Base-by-base conservation (phyloP, 148 eudicot genomes). In the Vaccinium macrocarpon region DNA sequence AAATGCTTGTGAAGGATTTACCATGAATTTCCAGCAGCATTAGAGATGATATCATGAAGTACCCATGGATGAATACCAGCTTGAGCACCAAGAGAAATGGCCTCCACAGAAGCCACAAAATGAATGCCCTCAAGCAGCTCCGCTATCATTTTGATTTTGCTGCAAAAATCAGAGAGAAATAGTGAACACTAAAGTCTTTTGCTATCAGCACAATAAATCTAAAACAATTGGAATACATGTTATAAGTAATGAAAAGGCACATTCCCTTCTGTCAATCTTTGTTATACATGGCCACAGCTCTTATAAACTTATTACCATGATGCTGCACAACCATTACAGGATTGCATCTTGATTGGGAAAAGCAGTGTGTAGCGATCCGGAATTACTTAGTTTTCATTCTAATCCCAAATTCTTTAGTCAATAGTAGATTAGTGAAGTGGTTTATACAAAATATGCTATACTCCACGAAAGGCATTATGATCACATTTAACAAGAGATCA, bases 21-120 rank as follows among this genome's bases (percentile, higher is more conserved):
- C 99, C 98, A 93, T 79, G 99, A 97, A 84, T 90, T 97, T 88
- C 99, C 99, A 79, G 99, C 99, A 76, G 99, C 99, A 89, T 97
- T 97, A 32, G 99, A 95, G 68, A 97, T 95, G 80, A 97, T 97
- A 83, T 97, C 95, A 80, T 95, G 91, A 79, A 97, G 84, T 87
- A 94, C 95, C 92, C 89, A 87, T 59, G 99, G 99, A 91, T 97
- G 99, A 81, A 97, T 94, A 77, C 91, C 92, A 81, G 98, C 96
- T 87, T 97, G 96, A 76, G 92, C 88, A 77, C 99, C 98, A 79
- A 97, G 96, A 89, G 93, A 91, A 59, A 97, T 88, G 84, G 99
- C 99, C 92, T 97, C 99, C 85, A 93, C 90, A 52, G 99, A 93
- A 90, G 98, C 92, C 87, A 97, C 93, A 88, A 93, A 92, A 91